A percentile compares a stretch with the other conserved stretches of the same genome.
phyloP scores from a whole-genome alignment of 2,329 filamentous ascomycete genomes.

The Ascochyta rabiei region DNA sequence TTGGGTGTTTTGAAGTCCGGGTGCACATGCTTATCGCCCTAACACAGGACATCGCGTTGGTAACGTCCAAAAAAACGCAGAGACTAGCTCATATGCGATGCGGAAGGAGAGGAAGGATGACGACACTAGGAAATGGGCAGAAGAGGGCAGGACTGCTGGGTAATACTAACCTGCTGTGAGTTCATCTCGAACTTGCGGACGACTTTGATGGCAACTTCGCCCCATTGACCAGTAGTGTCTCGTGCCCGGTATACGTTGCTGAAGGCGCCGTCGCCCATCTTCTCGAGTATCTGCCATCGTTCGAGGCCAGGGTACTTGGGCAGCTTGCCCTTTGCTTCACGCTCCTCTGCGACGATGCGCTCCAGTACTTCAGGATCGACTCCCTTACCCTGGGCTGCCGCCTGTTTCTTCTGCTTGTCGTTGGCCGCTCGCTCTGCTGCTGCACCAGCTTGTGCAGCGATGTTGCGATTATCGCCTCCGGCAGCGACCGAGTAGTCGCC shows the following conservation, averaged over 20 bases:
- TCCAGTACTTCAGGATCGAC: slow-evolving; percentile 73
- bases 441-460: slow-evolving; percentile 71
- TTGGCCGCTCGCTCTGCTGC: slow-evolving; percentile 68
- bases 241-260: slow-evolving; percentile 95
- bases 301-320: slow-evolving; percentile 85
- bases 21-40: slow-evolving; percentile 93
- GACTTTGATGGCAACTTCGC: slow-evolving; percentile 95
- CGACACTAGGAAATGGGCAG: slow-evolving; percentile 39
- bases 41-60: slow-evolving; percentile 60
- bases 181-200: slow-evolving; percentile 99
- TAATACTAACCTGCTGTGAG: slow-evolving; percentile 86
- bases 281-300: slow-evolving; percentile 84
- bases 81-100: slow-evolving; percentile 25
- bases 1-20: slow-evolving; percentile 92
- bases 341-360: slow-evolving; percentile 89
- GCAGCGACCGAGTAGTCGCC: slow-evolving; percentile 67
- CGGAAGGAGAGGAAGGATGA: slow-evolving; percentile 37
- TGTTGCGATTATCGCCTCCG: slow-evolving; percentile 67
- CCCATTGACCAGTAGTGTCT: slow-evolving; percentile 72
- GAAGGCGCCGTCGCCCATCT: slow-evolving; percentile 99
- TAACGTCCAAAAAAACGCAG: slow-evolving; percentile 47
- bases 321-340: slow-evolving; percentile 82
- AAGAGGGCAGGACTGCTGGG: slow-evolving; percentile 32
- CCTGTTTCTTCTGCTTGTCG: slow-evolving; percentile 64
- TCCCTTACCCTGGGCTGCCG: slow-evolving; percentile 54